Evolutionary conservation across 352 stramenopile genomes (phyloP).

Genomic region (Phytophthora litchii): DNA sequence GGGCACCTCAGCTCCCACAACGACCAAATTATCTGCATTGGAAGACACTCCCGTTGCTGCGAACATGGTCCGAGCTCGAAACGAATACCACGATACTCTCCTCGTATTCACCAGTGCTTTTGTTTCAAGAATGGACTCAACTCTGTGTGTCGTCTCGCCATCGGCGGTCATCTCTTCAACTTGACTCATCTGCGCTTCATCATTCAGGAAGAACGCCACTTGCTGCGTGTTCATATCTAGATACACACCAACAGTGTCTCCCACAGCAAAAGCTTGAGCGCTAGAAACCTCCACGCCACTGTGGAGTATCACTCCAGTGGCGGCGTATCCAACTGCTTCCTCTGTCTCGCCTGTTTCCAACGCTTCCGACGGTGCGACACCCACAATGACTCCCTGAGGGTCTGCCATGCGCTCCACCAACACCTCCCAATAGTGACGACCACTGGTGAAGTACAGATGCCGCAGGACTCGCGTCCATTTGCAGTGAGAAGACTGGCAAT

Average conservation of each 20-base stretch:
- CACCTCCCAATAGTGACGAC: slow-evolving; percentile 55
- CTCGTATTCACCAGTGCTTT: slow-evolving; percentile 16
- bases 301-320: slow-evolving; percentile 40
- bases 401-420: slow-evolving; percentile 38
- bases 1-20: slow-evolving; percentile 31
- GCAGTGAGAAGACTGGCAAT: slow-evolving; percentile 25
- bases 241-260: slow-evolving; percentile 50
- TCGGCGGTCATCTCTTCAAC: slow-evolving; percentile 3
- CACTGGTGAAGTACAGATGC: slow-evolving; percentile 64
- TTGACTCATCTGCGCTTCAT: slow-evolving; percentile 25
- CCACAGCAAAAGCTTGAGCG: slow-evolving; percentile 36
- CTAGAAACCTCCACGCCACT: slow-evolving; percentile 40
- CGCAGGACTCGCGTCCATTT: slow-evolving; percentile 42
- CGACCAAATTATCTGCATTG: slow-evolving; percentile 39
- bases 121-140: slow-evolving; percentile 18
- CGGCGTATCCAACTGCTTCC: slow-evolving; percentile 42
- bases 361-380: slow-evolving; percentile 34
- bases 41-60: slow-evolving; percentile 40
- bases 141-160: slow-evolving; percentile 6
- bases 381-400: slow-evolving; percentile 35
- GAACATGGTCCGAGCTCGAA: slow-evolving; percentile 35
- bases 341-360: slow-evolving; percentile 33
- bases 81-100: slow-evolving; percentile 31
- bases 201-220: slow-evolving; percentile 56
- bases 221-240: slow-evolving; percentile 52